phyloP scores from a whole-genome alignment of 2,329 filamentous ascomycete genomes.

The Fusarium algeriense region DNA sequence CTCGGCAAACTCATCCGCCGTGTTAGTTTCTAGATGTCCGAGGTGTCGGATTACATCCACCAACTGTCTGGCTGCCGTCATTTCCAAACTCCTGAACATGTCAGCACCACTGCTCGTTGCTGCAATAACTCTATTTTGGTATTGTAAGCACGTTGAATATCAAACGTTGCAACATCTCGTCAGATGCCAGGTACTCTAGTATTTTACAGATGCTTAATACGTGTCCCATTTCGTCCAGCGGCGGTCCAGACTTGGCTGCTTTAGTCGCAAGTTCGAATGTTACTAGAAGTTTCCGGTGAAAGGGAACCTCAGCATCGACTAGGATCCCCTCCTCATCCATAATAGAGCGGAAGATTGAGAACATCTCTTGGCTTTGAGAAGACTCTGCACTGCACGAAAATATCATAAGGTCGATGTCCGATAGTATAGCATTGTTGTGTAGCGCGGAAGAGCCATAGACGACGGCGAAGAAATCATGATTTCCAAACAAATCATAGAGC shows the following conservation, averaged over 20 bases:
- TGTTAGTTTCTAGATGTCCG: neutral
- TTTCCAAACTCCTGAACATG: neutral
- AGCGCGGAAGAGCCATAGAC: neutral
- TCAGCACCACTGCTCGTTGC: neutral
- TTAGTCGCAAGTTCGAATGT: neutral
- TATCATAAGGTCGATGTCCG: neutral
- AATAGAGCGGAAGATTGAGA: neutral
- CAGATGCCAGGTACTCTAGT: neutral
- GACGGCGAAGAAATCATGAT: neutral
- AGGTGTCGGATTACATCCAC: neutral
- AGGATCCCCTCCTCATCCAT: neutral
- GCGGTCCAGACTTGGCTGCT: neutral
- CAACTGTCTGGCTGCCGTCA: neutral
- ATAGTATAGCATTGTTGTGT: neutral
- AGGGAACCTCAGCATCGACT: neutral
- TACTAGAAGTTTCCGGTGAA: neutral
- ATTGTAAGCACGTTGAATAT: neutral
- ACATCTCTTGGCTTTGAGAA: neutral
- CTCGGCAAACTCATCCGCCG: neutral
- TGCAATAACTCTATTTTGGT: neutral
- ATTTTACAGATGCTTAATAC: neutral
- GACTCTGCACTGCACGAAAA: neutral
- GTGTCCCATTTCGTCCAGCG: neutral
- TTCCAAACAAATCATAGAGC: neutral
- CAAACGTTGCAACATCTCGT: neutral